These are phyloP conservation scores for Macrophomina tecta DNA, from an alignment of 2,329 filamentous ascomycete species.

Conservation along the genomic window DNA sequence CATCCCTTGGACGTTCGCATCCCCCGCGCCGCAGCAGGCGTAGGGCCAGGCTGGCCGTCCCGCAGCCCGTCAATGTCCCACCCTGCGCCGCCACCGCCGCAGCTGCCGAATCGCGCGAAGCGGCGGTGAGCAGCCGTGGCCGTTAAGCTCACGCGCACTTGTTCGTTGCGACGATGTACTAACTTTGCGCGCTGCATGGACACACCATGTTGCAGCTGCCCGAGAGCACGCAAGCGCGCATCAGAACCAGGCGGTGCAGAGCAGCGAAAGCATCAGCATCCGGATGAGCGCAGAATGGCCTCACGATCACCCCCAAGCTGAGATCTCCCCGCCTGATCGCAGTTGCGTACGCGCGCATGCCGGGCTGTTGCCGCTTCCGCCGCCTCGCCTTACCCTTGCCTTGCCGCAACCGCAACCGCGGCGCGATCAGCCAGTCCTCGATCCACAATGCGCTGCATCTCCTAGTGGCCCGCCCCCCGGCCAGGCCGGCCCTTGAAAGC, in stretches of 20 bases:
- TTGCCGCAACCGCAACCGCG: slow-evolving; percentile 9
- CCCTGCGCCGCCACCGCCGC: neutral
- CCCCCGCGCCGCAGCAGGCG: neutral
- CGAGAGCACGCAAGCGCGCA: slow-evolving; percentile 15
- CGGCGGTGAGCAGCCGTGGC: slow-evolving; percentile 20
- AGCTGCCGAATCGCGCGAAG: slow-evolving; percentile 20
- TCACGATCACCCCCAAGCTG: slow-evolving; percentile 16
- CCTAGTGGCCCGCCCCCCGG: neutral
- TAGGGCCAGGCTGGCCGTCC: neutral
- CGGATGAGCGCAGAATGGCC: slow-evolving; percentile 9
- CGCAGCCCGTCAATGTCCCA: neutral
- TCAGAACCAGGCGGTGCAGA: neutral
- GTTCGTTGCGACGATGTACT: slow-evolving; percentile 6
- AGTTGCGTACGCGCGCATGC: slow-evolving; percentile 9
- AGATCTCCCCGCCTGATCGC: slow-evolving; percentile 26
- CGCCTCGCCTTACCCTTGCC: slow-evolving; percentile 23
- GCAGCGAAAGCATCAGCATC: neutral
- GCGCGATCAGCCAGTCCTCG: slow-evolving; percentile 15
- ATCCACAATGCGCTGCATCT: neutral
- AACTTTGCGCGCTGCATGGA: slow-evolving; percentile 17
- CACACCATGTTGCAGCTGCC: slow-evolving; percentile 12
- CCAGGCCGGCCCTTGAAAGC: slow-evolving; percentile 15
- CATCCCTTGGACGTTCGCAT: slow-evolving; percentile 14
- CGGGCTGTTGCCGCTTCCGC: slow-evolving; percentile 16
- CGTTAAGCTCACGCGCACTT: slow-evolving; percentile 3